Evolutionary conservation across 495 filamentous ascomycete genomes (phyloP), one percentile per base, ranked within the genome.

Genomic region (Neurospora sp.): DNA sequence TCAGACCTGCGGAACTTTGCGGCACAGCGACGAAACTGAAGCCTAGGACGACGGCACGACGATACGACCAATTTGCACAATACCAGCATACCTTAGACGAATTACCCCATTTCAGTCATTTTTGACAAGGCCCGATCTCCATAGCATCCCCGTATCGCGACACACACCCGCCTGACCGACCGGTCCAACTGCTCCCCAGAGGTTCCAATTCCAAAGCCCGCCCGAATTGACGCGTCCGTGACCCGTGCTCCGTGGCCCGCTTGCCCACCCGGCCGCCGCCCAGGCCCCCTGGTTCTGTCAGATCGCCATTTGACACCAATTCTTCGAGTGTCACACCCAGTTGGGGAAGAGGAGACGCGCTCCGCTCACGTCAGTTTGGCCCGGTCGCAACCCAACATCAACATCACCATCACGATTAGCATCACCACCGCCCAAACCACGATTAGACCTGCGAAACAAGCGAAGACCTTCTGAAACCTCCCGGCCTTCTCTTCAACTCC

Each of bases 271-370:
- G 27, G 53, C 53, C 53, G 53, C 53, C 53, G 53, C 53, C 53
- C 53, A 66, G 53, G 53, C 53, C 27, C 53, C 53, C 53, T 35
- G 53, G 53, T 66, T 66, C 53, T 16, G 53, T 66, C 53, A 66
- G 53, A 35, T 35, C 14, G 53, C 31, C 22, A 35, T 66, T 66
- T 66, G 53, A 9, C 53, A 72, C 18, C 71, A 72, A 42, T 70
- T 68, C 10, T 37, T 35, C 14, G 18, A 69, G 35, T n/a, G n/a
- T 38, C 16, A 18, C 14, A 72, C 14, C 27, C 14, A 66, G 7
- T 66, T 35, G 27, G 27, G 53, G 27, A 59, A 16, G 53, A 66
- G 27, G 27, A 66, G 53, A 75, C 75, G 75, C 75, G 75, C 53
- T 66, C 53, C 53, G 53, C 73, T 69, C 48, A 37, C 22, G 53